phyloP scores from a whole-genome alignment of 2,329 filamentous ascomycete genomes.

The Penicillium sp. region DNA sequence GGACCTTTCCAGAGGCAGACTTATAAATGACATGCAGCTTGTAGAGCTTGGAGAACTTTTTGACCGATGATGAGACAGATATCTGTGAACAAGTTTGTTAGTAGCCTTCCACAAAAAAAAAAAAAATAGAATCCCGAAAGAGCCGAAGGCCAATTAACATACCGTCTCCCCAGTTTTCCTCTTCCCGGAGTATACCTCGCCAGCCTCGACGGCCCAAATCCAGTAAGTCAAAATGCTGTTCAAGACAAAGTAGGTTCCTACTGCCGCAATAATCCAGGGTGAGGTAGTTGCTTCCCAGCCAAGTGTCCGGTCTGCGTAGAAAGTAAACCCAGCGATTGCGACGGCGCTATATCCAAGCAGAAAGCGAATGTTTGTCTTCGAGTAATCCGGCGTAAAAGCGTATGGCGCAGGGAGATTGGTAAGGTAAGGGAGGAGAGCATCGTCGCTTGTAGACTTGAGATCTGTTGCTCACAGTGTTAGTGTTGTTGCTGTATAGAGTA shows the following conservation, averaged over 20 bases:
- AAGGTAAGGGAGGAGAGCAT: conserved; percentile 90
- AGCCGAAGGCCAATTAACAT: conserved; percentile 20
- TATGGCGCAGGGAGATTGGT: conserved; percentile 66
- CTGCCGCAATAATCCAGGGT: conserved; percentile 73
- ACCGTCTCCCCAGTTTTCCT: conserved; percentile 64
- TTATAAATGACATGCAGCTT: conserved; percentile 61
- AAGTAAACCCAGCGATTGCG: conserved; percentile 73
- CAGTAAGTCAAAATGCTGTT: conserved; percentile 78
- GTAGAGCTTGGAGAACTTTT: conserved; percentile 81
- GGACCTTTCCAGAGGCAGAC: conserved; percentile 38
- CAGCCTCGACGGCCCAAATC: conserved; percentile 79
- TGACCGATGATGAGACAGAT: conserved; percentile 66
- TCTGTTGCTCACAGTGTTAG: conserved; percentile 53
- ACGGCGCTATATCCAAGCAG: conserved; percentile 80
- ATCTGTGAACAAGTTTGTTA: conserved; percentile 52
- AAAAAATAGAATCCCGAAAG: not conserved
- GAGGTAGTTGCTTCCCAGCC: conserved; percentile 83
- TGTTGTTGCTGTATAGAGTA: conserved; percentile 6
- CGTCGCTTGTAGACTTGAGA: conserved; percentile 94
- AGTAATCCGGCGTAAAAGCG: conserved; percentile 74
- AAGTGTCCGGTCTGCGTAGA: conserved; percentile 86
- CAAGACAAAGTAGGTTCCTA: conserved; percentile 72
- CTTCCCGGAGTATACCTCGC: conserved; percentile 75
- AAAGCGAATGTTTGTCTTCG: conserved; percentile 76
- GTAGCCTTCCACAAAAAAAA: not conserved